A percentile compares a stretch with the other conserved stretches of the same genome.
Conservation (phyloP, 2,329 filamentous ascomycete genomes). For the Claviceps pusilla region DNA sequence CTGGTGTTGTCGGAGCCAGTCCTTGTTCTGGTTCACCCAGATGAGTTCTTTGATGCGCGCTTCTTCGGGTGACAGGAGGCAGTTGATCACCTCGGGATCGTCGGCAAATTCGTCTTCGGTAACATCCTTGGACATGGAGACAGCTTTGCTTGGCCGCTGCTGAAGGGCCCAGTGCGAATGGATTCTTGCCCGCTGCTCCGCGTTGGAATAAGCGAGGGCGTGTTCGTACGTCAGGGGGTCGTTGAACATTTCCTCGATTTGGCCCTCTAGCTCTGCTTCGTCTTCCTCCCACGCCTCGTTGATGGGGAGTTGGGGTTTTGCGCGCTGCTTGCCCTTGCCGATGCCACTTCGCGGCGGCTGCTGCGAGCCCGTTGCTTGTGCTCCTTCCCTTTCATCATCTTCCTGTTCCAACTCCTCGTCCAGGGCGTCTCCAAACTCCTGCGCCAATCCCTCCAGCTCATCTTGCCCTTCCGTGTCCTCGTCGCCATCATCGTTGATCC, state of each 20-base stretch:
- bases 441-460: conserved; percentile 26
- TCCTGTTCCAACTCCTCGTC: conserved; percentile 16
- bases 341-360: background rate
- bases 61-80: conserved; percentile 59
- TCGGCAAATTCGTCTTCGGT: conserved; percentile 73
- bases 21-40: conserved; percentile 90
- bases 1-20: conserved; percentile 78
- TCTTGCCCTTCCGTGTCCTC: conserved; percentile 14
- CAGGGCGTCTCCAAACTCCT: conserved; percentile 29
- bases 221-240: conserved; percentile 43
- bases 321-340: conserved; percentile 12
- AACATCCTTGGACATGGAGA: conserved; percentile 50
- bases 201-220: conserved; percentile 41
- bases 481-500: conserved; percentile 5
- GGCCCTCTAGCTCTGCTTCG: conserved; percentile 50
- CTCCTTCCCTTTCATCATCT: background rate
- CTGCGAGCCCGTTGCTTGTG: background rate
- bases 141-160: conserved; percentile 30
- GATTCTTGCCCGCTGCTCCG: conserved; percentile 38
- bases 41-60: conserved; percentile 73
- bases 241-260: conserved; percentile 56
- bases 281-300: conserved; percentile 48
- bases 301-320: conserved; percentile 35
- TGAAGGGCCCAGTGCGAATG: conserved; percentile 37
- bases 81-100: conserved; percentile 75